These are phyloP conservation scores for Solanum tacnaense DNA, from an alignment of 257 asterid species.

Conservation along the genomic window DNA sequence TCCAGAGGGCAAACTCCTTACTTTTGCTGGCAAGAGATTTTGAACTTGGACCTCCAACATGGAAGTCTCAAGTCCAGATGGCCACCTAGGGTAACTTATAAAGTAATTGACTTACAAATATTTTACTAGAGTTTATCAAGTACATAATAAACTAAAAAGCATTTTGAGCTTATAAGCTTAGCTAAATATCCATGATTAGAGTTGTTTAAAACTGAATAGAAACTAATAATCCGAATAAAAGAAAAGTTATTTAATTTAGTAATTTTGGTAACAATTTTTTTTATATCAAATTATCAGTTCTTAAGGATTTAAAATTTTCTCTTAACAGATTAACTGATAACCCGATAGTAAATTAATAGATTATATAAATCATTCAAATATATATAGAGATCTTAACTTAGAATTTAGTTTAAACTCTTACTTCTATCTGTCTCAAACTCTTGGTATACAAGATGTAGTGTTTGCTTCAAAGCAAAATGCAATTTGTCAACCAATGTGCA, in stretches of 20 bases:
- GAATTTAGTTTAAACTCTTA: background rate
- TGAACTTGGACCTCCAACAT: too few relatives aligned
- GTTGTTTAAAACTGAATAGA: background rate
- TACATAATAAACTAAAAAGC: background rate
- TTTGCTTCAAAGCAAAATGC: too few relatives aligned
- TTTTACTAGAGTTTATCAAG: background rate
- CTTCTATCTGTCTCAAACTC: background rate
- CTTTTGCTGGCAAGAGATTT: rapidly evolving
- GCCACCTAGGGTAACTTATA: background rate
- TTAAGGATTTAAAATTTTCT: background rate
- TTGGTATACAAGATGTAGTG: background rate
- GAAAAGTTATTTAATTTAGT: too few relatives aligned
- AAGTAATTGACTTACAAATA: too few relatives aligned
- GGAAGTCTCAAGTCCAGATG: rapidly evolving
- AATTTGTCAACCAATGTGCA: background rate
- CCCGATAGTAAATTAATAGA: too few relatives aligned
- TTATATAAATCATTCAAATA: background rate
- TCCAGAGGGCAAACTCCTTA: too few relatives aligned
- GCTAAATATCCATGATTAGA: background rate
- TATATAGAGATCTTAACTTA: background rate
- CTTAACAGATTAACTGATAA: background rate
- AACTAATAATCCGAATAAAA: too few relatives aligned
- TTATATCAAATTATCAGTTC: too few relatives aligned
- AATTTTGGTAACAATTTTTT: too few relatives aligned
- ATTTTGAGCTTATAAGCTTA: background rate